Evolutionary conservation across 257 asterid genomes (phyloP).

Genomic region (Osmanthus fragrans): DNA sequence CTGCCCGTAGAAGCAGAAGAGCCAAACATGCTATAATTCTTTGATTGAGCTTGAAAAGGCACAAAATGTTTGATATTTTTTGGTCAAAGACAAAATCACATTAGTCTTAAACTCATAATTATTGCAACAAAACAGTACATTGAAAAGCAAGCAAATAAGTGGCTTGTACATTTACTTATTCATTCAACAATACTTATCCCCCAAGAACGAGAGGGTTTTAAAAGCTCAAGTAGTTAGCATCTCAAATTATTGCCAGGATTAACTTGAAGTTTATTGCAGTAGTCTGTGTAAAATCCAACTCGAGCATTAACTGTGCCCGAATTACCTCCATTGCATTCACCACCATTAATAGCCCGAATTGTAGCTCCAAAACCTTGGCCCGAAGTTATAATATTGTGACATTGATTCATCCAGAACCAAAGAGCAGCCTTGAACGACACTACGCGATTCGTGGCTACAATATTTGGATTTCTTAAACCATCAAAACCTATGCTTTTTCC

Average conservation of each 20-base stretch:
- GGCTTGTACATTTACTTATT: no score
- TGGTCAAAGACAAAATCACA: neutral
- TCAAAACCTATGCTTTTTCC: constrained; percentile 34
- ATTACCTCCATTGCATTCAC: constrained; percentile 26
- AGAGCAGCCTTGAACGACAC: constrained; percentile 34
- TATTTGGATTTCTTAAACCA: constrained; percentile 32
- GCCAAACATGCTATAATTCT: no score
- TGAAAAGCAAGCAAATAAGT: no score
- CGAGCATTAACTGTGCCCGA: constrained; percentile 18
- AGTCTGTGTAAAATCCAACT: constrained; percentile 26
- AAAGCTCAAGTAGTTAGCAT: neutral
- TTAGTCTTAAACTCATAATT: neutral
- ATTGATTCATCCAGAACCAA: constrained; percentile 42
- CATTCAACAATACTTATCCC: no score
- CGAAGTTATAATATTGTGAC: constrained; percentile 27
- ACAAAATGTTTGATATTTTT: neutral
- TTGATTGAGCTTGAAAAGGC: neutral
- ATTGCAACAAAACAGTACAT: neutral
- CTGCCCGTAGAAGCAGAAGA: no score
- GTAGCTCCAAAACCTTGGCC: constrained; percentile 38
- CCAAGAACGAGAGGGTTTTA: no score
- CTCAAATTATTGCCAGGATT: constrained; percentile 26
- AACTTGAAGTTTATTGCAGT: constrained; percentile 34
- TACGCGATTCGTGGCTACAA: constrained; percentile 20
- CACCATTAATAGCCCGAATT: constrained; percentile 34